Conservation (phyloP, 208 protist species). For the Trypanosomatidae sp. region DNA sequence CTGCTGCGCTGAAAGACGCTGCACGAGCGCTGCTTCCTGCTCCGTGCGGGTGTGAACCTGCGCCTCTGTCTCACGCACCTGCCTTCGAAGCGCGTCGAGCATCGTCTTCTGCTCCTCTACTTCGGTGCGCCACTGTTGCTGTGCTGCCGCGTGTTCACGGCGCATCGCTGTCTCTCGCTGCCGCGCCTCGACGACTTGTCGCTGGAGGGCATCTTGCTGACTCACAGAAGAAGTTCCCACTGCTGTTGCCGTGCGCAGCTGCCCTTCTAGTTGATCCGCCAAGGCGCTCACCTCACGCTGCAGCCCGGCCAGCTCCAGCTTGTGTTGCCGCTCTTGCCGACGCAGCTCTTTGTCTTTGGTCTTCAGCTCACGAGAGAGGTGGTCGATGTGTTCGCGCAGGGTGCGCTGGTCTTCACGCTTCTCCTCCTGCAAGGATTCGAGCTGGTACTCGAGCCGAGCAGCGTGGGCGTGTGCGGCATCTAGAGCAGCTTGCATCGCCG, state of each 20-base stretch:
- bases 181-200: no score
- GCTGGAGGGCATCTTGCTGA: no score
- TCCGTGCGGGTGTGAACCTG: no score
- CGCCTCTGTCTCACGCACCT: conserved; percentile 5
- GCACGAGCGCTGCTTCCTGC: no score
- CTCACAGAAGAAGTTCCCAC: no score
- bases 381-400: conserved; percentile 38
- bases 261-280: conserved; percentile 35
- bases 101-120: no score
- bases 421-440: conserved; percentile 27
- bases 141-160: no score
- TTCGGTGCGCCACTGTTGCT: no score
- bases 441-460: conserved; percentile 34
- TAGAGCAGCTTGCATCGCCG: no score
- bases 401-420: conserved; percentile 30
- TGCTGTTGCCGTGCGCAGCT: no score
- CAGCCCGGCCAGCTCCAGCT: conserved; percentile 33
- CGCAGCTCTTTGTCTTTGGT: conserved; percentile 11
- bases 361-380: conserved; percentile 35
- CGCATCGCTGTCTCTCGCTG: no score
- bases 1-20: conserved; percentile 14
- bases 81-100: conserved; percentile 4
- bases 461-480: conserved; percentile 12
- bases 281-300: conserved; percentile 45
- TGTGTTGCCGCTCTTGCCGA: conserved; percentile 33